Evolutionary conservation across 192 early-diverging fungal genomes (phyloP).

Genomic region (Backusella parvicylindrica): DNA sequence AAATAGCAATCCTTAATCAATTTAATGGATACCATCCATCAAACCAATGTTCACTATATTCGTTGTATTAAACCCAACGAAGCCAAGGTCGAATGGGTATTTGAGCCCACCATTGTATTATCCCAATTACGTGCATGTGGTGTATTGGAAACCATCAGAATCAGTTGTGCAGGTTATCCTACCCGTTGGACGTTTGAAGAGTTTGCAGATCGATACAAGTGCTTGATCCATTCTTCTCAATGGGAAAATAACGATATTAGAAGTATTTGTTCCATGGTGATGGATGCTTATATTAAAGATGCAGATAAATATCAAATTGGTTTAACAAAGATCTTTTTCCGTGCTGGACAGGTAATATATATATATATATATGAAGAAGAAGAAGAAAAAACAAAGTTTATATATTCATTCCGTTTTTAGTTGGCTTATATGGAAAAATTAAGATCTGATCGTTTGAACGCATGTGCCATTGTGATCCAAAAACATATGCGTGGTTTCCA

Average conservation of each 20-base stretch:
- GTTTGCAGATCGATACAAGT: conserved; percentile 80
- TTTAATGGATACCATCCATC: conserved; percentile 92
- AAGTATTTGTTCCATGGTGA: conserved; percentile 57
- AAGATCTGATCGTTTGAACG: conserved; percentile 78
- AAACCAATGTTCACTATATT: conserved; percentile 95
- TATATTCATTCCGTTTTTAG: not conserved
- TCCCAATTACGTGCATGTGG: conserved; percentile 96
- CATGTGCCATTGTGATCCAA: conserved; percentile 84
- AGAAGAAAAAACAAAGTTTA: not conserved
- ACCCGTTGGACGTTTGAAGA: conserved; percentile 86
- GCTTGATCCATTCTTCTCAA: conserved; percentile 46
- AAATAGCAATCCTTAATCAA: conserved; percentile 74
- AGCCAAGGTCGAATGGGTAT: conserved; percentile 84
- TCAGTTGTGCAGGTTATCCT: conserved; percentile 97
- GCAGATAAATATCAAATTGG: conserved; percentile 92
- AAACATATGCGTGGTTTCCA: conserved; percentile 77
- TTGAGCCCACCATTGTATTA: conserved; percentile 93
- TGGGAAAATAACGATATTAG: conserved; percentile 50
- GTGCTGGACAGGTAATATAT: conserved; percentile 72
- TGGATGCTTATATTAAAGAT: conserved; percentile 67
- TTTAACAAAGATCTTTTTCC: conserved; percentile 97
- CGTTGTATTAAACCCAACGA: conserved; percentile 99
- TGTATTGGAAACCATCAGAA: conserved; percentile 99
- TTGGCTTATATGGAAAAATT: conserved; percentile 86
- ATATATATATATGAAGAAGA: not conserved